Evolutionary conservation across 345 rosid genomes (phyloP), one percentile per base, ranked within the genome.

Genomic region (Balakata baccata): DNA sequence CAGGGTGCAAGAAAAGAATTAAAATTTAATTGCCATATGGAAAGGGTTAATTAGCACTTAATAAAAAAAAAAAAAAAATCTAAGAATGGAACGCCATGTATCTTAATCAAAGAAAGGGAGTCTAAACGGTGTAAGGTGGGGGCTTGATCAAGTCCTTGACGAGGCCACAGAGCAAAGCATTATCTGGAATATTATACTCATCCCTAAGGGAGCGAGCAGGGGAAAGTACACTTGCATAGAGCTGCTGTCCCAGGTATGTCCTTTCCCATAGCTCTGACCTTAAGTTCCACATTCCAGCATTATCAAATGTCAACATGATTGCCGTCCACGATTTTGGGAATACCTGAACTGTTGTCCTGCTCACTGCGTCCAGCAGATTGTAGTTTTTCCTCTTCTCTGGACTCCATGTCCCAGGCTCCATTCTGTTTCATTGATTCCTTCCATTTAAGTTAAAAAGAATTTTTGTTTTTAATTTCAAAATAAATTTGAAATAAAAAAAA

Each of bases 261-360:
- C 81, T 87, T 81, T 91, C 97, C 81, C 85, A 72, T 68, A 80
- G 65, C 74, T 91, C 91, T 0, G 98, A 91, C 74, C 96, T 86
- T 49, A 93, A 38, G 85, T 89, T 93, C 98, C 98, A 93, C 98
- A 93, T 93, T 45, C 98, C 98, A 1, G 91, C 88, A 10, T 93
- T 93, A 86, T 93, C 98, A 71, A 93, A 88, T 4, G 98, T 88
- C 85, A 91, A 69, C 16, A 91, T 53, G 61, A 93, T 85, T 1
- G 98, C 98, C 0, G 96, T 86, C 98, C 98, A 91, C 0, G 95
- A 91, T 34, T 91, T 85, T 0, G 97, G 98, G 85, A 74, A 91
- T 50, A 93, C 97, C 76, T 93, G 98, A 52, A 93, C 68, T 0
- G 97, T 93, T 77, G 89, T 89, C 77, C 98, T 80, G 92, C 98